phyloP scores from a whole-genome alignment of 768 basidiomycete genomes.

The Agrocybe chaxingu region DNA sequence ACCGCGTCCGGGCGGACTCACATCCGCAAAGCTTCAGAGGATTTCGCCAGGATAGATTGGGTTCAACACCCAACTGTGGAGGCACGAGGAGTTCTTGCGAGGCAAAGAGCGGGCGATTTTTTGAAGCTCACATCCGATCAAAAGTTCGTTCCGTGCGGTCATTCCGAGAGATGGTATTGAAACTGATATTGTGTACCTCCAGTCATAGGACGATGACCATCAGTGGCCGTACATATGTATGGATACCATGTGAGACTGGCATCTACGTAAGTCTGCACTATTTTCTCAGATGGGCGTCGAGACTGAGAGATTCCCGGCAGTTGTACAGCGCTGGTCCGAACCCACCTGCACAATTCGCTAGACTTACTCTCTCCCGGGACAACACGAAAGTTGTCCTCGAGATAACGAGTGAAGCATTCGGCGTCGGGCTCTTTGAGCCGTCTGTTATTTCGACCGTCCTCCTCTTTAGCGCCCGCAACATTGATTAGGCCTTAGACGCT shows the following conservation, averaged over 20 bases:
- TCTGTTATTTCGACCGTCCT: slow-evolving; percentile 12
- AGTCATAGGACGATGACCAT: slow-evolving; percentile 16
- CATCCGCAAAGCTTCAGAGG: slow-evolving; percentile 13
- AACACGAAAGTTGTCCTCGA: slow-evolving; percentile 10
- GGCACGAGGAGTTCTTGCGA: slow-evolving; percentile 9
- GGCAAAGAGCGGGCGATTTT: slow-evolving; percentile 15
- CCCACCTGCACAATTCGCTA: slow-evolving; percentile 15
- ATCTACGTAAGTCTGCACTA: slow-evolving; percentile 9
- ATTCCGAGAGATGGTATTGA: neutral
- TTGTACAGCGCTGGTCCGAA: slow-evolving; percentile 17
- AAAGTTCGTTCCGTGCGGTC: slow-evolving; percentile 2
- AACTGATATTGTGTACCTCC: neutral
- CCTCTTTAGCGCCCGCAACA: slow-evolving; percentile 13
- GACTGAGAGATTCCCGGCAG: slow-evolving; percentile 1
- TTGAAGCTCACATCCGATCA: slow-evolving; percentile 14
- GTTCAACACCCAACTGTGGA: slow-evolving; percentile 13
- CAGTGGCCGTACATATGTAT: slow-evolving; percentile 9
- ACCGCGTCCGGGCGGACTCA: slow-evolving; percentile 4
- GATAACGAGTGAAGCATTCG: slow-evolving; percentile 16
- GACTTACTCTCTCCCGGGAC: slow-evolving; percentile 5
- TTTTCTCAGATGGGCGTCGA: neutral
- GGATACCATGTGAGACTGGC: slow-evolving; percentile 12
- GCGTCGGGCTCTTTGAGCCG: slow-evolving; percentile 14
- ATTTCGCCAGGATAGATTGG: slow-evolving; percentile 15
- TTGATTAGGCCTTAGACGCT: slow-evolving; percentile 8